Evolutionary conservation across 257 asterid species (phyloP).

Genomic region (Prunella vulgaris): DNA sequence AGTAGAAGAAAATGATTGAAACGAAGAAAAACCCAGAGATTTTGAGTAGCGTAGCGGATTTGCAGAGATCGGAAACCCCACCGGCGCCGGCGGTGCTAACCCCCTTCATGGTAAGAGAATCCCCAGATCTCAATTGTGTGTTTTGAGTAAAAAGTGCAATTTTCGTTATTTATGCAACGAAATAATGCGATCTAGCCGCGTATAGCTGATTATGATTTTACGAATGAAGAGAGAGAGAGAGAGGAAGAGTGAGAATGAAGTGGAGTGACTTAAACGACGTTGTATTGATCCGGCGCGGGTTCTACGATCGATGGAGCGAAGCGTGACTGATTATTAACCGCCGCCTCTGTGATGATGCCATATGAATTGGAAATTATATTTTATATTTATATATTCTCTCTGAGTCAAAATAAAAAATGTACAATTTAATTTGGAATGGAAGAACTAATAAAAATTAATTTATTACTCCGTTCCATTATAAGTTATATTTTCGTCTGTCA

Average conservation of each 20-base stretch:
- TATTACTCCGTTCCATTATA: too few relatives aligned
- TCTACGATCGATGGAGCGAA: constrained; percentile 28
- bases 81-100: constrained; percentile 37
- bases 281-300: constrained; percentile 10
- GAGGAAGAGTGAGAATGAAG: constrained; percentile 21
- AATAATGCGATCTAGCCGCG: not conserved
- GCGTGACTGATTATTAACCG: not conserved
- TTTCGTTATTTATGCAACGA: not conserved
- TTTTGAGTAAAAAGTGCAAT: not conserved
- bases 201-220: not conserved
- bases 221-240: too few relatives aligned
- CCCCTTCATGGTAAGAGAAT: constrained; percentile 35
- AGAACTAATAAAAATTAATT: too few relatives aligned
- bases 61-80: constrained; percentile 35
- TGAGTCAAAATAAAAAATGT: too few relatives aligned
- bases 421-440: too few relatives aligned
- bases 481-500: too few relatives aligned
- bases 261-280: constrained; percentile 28
- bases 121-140: constrained; percentile 27
- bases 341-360: not conserved
- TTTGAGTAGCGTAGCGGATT: constrained; percentile 45
- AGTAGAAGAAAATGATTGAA: constrained; percentile 56
- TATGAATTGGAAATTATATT: not conserved
- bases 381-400: too few relatives aligned
- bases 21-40: constrained; percentile 43